Base-by-base conservation (phyloP, 768 basidiomycete species). In the Lentinula lateritia region DNA sequence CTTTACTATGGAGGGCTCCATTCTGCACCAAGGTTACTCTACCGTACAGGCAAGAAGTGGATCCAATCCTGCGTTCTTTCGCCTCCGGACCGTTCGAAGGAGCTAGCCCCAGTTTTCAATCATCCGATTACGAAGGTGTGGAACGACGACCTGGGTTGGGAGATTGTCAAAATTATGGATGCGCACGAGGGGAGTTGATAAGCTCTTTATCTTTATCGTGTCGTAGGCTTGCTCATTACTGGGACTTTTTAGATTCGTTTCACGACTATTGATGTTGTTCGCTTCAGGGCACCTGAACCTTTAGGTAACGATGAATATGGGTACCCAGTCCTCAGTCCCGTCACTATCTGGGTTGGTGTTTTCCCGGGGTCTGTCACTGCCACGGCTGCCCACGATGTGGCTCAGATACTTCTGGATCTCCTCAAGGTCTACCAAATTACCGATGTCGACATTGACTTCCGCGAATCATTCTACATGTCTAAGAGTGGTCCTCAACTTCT, bases 51-150 rank as follows among this genome's bases (percentile, higher is more conserved):
- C 52, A 67, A 67, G 64, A 62, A 68, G 63, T 46, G 64, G 64
- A 28, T 28, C 28, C 28, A 28, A 28, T 28, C 28, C 28, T 72
- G 71, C 71, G 43, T 45, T 45, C 43, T 45, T 73, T 56, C 43
- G 23, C 23, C 23, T 23, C 23, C 23, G 28, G 3, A 28, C 28
- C 28, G 28, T 4, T 28, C 28, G 28, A 28, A 28, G 28, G 28
- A 28, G 28, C 3, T 28, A 28, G 3, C 3, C 28, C 28, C 28
- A 28, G 28, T 28, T 28, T 28, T 71, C 65, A 64, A 18, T 55
- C 74, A 76, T 67, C 71, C 68, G 15, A 72, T 75, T 63, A 34
- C 50, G 23, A 63, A 66, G 54, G 61, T 71, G 59, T 76, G 74
- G 75, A 62, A 70, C 66, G 35, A 70, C 32, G 63, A 67, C 57